phyloP scores from a whole-genome alignment of 192 early-diverging fungal species.

The Backusella sp. region DNA sequence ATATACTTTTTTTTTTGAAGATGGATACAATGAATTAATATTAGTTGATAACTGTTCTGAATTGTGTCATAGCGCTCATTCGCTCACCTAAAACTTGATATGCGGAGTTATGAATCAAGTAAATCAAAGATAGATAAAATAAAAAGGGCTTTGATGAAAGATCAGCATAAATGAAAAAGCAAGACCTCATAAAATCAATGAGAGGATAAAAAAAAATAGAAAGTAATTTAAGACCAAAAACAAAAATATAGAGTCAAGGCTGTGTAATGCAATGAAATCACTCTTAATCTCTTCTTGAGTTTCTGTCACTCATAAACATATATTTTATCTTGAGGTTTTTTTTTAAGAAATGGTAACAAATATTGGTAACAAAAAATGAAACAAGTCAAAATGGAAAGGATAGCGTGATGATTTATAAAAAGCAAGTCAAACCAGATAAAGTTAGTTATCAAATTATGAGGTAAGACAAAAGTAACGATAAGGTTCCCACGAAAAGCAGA shows the following conservation, averaged over 20 bases:
- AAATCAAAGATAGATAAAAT: background rate
- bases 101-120: background rate
- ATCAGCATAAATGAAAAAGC: background rate
- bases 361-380: constrained; percentile 1
- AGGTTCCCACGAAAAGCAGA: constrained; percentile 1
- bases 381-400: background rate
- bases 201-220: background rate
- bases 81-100: background rate
- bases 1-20: background rate
- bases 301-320: background rate
- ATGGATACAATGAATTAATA: background rate
- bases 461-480: background rate
- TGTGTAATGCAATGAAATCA: background rate
- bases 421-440: constrained; percentile 5
- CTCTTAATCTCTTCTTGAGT: background rate
- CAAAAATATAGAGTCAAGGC: too few species aligned
- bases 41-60: background rate
- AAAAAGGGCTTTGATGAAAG: background rate
- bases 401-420: background rate
- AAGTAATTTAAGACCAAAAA: too few species aligned
- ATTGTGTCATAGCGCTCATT: background rate
- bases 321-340: background rate
- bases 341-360: background rate
- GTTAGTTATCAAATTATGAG: background rate
- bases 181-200: background rate